Percentiles rank a stretch among this genome's conserved stretches.
Evolutionary conservation across 2,329 filamentous ascomycete species (phyloP).

Genomic region (Fusarium proliferatum): DNA sequence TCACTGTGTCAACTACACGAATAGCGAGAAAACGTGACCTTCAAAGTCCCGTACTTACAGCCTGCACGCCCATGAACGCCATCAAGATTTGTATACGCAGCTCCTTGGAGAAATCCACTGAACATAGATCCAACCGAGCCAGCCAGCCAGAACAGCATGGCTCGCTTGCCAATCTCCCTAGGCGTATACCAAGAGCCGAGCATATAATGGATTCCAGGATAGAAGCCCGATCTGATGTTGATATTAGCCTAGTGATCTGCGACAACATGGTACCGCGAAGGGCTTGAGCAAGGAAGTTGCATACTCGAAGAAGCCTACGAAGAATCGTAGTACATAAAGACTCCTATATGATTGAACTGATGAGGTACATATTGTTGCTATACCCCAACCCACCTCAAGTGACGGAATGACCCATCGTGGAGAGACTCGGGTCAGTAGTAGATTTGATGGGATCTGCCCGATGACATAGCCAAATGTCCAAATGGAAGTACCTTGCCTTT

Average conservation of each 20-base stretch:
- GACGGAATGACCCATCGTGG: conserved; percentile 15
- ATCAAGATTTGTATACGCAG: conserved; percentile 25
- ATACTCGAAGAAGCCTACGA: conserved; percentile 36
- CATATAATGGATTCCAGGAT: conserved; percentile 51
- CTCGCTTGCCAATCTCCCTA: conserved; percentile 35
- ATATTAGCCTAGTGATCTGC: conserved; percentile 44
- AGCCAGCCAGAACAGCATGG: conserved; percentile 37
- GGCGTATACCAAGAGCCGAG: conserved; percentile 40
- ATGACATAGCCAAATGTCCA: conserved; percentile 42
- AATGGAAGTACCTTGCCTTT: conserved; percentile 19
- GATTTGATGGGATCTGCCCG: conserved; percentile 41
- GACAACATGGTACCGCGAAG: neutral
- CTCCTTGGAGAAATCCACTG: conserved; percentile 34
- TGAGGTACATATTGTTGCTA: conserved; percentile 12
- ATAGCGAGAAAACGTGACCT: neutral
- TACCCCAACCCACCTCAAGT: conserved; percentile 23
- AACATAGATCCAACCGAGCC: conserved; percentile 24
- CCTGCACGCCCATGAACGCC: conserved; percentile 26
- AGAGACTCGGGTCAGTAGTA: conserved; percentile 33
- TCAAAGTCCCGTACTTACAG: neutral
- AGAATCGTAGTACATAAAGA: conserved; percentile 28
- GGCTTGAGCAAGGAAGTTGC: neutral
- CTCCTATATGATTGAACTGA: conserved; percentile 9
- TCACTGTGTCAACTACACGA: neutral
- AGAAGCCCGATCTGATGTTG: conserved; percentile 60